phyloP scores from a whole-genome alignment of 257 asterid species.

The Solanum medicagineum region DNA sequence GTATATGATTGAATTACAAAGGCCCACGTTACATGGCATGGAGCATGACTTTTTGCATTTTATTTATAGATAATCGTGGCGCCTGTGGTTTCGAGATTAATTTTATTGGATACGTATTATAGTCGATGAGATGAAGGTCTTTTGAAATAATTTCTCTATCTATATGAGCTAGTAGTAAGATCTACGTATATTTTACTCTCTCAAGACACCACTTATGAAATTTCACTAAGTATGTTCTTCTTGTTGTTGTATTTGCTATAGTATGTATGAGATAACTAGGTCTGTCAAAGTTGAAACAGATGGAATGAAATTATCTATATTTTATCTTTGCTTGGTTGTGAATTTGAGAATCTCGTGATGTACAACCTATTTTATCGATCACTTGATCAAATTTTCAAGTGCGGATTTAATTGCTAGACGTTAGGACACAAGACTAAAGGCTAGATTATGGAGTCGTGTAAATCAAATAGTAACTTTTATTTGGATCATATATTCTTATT shows the following conservation, averaged over 20 bases:
- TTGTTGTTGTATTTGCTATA: too few species aligned
- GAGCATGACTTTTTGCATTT: not conserved
- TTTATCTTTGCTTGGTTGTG: not conserved
- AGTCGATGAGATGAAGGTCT: too few species aligned
- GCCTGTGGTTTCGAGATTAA: not conserved
- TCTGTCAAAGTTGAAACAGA: not conserved
- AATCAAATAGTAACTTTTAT: not conserved
- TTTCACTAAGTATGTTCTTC: too few species aligned
- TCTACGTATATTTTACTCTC: too few species aligned
- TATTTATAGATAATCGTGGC: too few species aligned
- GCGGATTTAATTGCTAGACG: not conserved
- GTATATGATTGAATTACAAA: not conserved
- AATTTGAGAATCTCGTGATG: accelerated
- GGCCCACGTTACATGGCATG: not conserved
- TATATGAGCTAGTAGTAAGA: too few species aligned
- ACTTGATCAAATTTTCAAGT: accelerated
- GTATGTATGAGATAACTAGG: not conserved
- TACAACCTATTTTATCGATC: accelerated
- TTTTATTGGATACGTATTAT: accelerated
- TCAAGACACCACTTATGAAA: too few species aligned
- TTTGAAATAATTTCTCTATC: too few species aligned
- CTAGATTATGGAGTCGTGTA: not conserved
- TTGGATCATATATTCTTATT: not conserved
- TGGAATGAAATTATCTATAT: not conserved
- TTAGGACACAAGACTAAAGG: not conserved